Conservation (phyloP, 768 basidiomycete genomes). For the Lactarius indigo region DNA sequence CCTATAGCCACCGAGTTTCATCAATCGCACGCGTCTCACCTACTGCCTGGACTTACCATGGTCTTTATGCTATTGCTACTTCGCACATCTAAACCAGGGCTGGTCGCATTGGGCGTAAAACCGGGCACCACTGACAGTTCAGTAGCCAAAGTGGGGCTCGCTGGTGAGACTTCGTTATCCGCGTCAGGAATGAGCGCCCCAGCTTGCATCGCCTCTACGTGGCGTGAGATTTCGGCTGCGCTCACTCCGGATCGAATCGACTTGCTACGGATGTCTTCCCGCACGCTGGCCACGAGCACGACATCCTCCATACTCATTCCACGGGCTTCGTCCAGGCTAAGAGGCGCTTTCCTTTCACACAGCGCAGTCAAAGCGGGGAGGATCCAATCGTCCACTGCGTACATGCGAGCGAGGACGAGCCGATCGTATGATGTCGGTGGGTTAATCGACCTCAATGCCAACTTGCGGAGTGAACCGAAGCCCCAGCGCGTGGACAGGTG, state of each 20-base stretch:
- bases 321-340: constrained; percentile 13
- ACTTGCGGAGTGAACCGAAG: constrained; percentile 29
- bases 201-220: neutral
- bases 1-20: neutral
- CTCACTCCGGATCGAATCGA: neutral
- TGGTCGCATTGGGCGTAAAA: neutral
- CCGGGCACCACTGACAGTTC: neutral
- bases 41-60: neutral
- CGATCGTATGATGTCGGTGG: constrained; percentile 10
- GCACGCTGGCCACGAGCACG: constrained; percentile 10
- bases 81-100: neutral
- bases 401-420: constrained; percentile 11
- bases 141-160: too few relatives aligned
- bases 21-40: neutral
- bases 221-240: neutral
- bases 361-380: constrained; percentile 12
- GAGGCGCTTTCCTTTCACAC: constrained; percentile 9
- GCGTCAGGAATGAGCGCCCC: neutral
- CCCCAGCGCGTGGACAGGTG: constrained; percentile 31
- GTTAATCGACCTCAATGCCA: neutral
- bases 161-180: neutral
- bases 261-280: constrained; percentile 6
- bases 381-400: constrained; percentile 15
- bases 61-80: neutral
- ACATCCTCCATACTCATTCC: constrained; percentile 18